phyloP scores from a whole-genome alignment of 805 yeast genomes.

The Saturnispora sanitii region DNA sequence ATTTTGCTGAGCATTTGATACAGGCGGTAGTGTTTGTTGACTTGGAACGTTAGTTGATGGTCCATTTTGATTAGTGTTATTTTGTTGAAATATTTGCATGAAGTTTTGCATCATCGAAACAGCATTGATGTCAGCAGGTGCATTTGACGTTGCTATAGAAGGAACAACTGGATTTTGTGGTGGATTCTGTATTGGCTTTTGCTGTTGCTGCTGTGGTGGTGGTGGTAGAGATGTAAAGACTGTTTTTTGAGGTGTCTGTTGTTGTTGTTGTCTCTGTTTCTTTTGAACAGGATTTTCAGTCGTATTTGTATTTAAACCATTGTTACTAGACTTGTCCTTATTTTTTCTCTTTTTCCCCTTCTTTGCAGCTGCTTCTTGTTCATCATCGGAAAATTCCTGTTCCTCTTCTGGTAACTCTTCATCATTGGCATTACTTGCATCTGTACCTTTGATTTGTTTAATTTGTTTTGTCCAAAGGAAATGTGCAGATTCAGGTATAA shows the following conservation, averaged over 20 bases:
- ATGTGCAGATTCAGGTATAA: slow-evolving; percentile 72
- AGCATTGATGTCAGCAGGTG: slow-evolving; percentile 1
- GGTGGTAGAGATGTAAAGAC: slow-evolving; percentile 12
- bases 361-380: slow-evolving; percentile 67
- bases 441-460: slow-evolving; percentile 71
- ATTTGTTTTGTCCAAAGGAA: slow-evolving; percentile 70
- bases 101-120: slow-evolving; percentile 12
- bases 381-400: slow-evolving; percentile 94
- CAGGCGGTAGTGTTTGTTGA: slow-evolving; percentile 9
- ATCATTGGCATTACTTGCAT: slow-evolving; percentile 90
- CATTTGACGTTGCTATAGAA: background rate
- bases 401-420: slow-evolving; percentile 91
- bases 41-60: background rate
- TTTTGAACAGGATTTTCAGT: too few species aligned
- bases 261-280: slow-evolving; percentile 8
- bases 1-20: slow-evolving; percentile 14
- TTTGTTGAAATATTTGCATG: slow-evolving; percentile 12
- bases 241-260: too few species aligned
- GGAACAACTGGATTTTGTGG: slow-evolving; percentile 4
- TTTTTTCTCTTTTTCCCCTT: slow-evolving; percentile 52
- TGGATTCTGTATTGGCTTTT: slow-evolving; percentile 15
- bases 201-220: slow-evolving; percentile 8
- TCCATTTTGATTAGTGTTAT: background rate
- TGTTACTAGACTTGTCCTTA: slow-evolving; percentile 16
- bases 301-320: background rate